Base-by-base conservation (phyloP, 2,329 filamentous ascomycete genomes). In the Fusarium robinianum region DNA sequence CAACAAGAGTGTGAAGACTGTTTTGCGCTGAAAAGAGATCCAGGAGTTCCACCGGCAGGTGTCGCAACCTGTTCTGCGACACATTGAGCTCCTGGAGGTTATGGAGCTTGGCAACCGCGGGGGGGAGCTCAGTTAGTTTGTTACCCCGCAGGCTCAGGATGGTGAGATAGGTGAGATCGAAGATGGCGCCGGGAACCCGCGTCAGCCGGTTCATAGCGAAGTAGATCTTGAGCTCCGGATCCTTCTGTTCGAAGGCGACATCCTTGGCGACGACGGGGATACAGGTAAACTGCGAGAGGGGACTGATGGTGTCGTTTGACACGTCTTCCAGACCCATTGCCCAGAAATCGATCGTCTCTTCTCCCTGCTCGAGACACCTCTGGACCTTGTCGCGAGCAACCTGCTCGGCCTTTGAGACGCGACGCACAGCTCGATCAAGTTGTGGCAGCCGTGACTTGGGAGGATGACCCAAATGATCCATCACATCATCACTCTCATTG, bases 71-170 rank as follows among this genome's bases (percentile, higher is more conserved):
- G 49, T 88, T 89, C 39, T 84, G 78, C 1, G 83, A 79, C 7
- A 90, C 57, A 54, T 88, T 88, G 25, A 90, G 75, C 36, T 81
- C 75, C 36, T 71, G 69, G 4, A 90, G 72, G 45, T 81, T 82
- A 5, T 62, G 63, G 6, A 89, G 71, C 21, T 77, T 77, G 15
- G 70, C 72, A 34, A 89, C 80, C 4, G 74, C 72, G 0, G 80
- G 70, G 1, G 86, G 81, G 3, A 90, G 67, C 57, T 85, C 78
- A 0, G 67, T 69, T 10, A 90, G 72, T 16, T 73, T 64, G 57
- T 88, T 88, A 47, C 75, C 78, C 23, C 86, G 80, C 11, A 90
- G 71, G 55, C 79, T 87, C 9, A 90, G 74, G 11, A 83, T 78
- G 0, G 79, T 83, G 19, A 89, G 69, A 55, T 81, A 71, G 15